phyloP scores from a whole-genome alignment of 495 filamentous ascomycete species.

The Viridothelium virens region DNA sequence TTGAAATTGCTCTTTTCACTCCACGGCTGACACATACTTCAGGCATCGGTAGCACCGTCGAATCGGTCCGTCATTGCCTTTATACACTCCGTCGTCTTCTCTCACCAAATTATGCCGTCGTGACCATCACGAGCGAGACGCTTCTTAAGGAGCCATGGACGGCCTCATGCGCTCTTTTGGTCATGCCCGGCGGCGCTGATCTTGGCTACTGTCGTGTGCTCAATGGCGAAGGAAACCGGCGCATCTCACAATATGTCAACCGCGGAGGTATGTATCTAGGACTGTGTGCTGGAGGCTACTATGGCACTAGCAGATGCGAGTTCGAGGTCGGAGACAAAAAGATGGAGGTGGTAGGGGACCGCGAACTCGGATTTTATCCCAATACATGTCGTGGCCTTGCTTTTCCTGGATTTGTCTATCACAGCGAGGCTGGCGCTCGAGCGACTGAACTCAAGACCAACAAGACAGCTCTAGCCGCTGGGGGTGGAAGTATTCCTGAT shows the following conservation, averaged over 20 bases:
- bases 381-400: slow-evolving; percentile 79
- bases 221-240: slow-evolving; percentile 79
- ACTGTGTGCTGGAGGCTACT: slow-evolving; percentile 93
- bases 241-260: slow-evolving; percentile 75
- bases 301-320: slow-evolving; percentile 70
- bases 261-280: slow-evolving; percentile 82
- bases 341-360: slow-evolving; percentile 76
- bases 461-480: slow-evolving; percentile 48
- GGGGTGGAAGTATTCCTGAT: slow-evolving; percentile 44
- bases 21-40: not conserved
- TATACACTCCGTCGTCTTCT: slow-evolving; percentile 82
- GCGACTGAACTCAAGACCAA: slow-evolving; percentile 61
- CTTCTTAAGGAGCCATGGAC: slow-evolving; percentile 91
- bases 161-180: slow-evolving; percentile 75
- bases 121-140: slow-evolving; percentile 66
- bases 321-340: slow-evolving; percentile 64
- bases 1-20: not conserved
- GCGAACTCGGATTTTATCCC: slow-evolving; percentile 84
- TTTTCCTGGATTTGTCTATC: slow-evolving; percentile 85
- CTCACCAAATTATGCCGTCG: slow-evolving; percentile 90
- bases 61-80: slow-evolving; percentile 82
- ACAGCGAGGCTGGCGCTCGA: slow-evolving; percentile 76
- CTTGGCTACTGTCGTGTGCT: slow-evolving; percentile 81
- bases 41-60: slow-evolving; percentile 79
- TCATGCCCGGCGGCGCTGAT: slow-evolving; percentile 93